Conservation (phyloP, 2,329 filamentous ascomycete species). For the Coleophoma cylindrospora region DNA sequence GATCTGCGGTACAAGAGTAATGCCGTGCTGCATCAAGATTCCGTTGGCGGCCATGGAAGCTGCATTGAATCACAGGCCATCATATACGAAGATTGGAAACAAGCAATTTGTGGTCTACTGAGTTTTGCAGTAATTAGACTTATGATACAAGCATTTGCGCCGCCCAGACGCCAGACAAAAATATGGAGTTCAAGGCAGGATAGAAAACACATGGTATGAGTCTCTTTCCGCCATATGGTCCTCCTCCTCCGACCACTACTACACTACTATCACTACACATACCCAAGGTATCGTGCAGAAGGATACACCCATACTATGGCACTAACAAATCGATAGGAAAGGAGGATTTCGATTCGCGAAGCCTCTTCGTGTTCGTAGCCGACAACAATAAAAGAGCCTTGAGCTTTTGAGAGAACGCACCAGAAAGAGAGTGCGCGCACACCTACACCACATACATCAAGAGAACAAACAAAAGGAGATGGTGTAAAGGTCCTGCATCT, state of each 20-base stretch:
- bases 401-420: conserved; percentile 19
- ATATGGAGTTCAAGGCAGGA: conserved; percentile 4
- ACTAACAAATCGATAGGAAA: conserved; percentile 10
- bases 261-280: conserved; percentile 11
- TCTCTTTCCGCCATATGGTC: conserved; percentile 5
- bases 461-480: conserved; percentile 17
- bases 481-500: conserved; percentile 19
- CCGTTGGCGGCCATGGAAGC: too few relatives aligned
- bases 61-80: too few relatives aligned
- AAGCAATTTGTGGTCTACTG: neutral
- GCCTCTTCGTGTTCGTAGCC: conserved; percentile 9
- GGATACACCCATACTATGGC: neutral
- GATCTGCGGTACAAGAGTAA: too few relatives aligned
- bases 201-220: conserved; percentile 1
- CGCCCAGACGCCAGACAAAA: conserved; percentile 10
- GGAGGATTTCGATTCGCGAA: conserved; percentile 16
- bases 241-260: conserved; percentile 11
- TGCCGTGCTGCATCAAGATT: too few relatives aligned
- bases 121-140: conserved; percentile 14
- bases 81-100: too few relatives aligned
- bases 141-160: conserved; percentile 23
- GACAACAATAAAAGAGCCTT: conserved; percentile 19
- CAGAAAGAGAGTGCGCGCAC: conserved; percentile 15
- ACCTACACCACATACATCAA: neutral
- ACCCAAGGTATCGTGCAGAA: conserved; percentile 4